phyloP scores from a whole-genome alignment of 148 eudicot species.

The Camellia japonica region DNA sequence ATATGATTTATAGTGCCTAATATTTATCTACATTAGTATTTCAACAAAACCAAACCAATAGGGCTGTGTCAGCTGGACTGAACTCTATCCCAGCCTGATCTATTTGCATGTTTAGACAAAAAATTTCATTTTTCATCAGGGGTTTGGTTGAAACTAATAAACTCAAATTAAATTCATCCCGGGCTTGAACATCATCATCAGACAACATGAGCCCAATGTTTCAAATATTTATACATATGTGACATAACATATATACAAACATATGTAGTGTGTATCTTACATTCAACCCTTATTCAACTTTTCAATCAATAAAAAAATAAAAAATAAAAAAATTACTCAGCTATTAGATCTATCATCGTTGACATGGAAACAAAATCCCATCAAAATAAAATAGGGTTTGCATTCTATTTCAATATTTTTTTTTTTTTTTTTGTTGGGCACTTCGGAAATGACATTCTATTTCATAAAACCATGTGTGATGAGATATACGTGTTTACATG shows the following conservation, averaged over 20 bases:
- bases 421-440: too few species aligned
- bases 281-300: not conserved
- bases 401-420: too few species aligned
- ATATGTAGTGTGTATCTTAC: not conserved
- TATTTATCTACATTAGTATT: not conserved
- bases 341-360: not conserved
- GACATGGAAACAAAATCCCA: not conserved
- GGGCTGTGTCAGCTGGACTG: not conserved
- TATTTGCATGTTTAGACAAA: not conserved
- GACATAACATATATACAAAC: not conserved
- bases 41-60: not conserved
- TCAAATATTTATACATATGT: not conserved
- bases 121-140: not conserved
- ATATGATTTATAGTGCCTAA: not conserved
- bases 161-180: not conserved
- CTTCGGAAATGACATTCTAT: too few species aligned
- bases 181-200: not conserved
- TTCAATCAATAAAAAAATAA: not conserved
- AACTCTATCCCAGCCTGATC: not conserved
- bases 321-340: not conserved
- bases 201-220: not conserved
- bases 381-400: not conserved
- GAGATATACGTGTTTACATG: too few species aligned
- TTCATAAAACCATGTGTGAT: too few species aligned
- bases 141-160: not conserved